Evolutionary conservation across 495 filamentous ascomycete species (phyloP).

Genomic region (Neurospora discreta): DNA sequence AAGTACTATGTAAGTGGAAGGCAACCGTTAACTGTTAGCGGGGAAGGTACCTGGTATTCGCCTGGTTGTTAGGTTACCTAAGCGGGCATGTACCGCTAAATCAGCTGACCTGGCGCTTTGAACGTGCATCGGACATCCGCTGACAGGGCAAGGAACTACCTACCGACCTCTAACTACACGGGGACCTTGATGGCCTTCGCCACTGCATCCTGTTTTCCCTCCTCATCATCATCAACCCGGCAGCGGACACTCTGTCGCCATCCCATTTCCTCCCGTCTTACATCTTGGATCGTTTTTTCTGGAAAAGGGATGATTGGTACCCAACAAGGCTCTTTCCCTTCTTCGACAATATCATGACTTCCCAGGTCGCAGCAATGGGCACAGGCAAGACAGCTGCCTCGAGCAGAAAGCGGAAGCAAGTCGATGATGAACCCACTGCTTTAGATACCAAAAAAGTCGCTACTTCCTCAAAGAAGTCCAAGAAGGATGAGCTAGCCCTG

Average conservation of each 20-base stretch:
- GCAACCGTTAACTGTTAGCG: neutral
- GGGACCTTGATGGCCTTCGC: neutral
- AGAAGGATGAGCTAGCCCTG: neutral
- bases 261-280: neutral
- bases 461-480: neutral
- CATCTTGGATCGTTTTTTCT: neutral
- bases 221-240: neutral
- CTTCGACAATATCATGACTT: neutral
- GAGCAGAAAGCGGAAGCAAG: constrained; percentile 4
- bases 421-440: neutral
- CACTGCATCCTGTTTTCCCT: neutral
- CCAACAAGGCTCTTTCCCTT: neutral
- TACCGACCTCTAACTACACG: neutral
- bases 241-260: neutral
- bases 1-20: neutral
- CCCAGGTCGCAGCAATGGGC: neutral
- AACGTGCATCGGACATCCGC: neutral
- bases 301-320: neutral
- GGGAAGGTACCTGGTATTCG: neutral
- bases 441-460: neutral
- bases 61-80: neutral
- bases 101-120: neutral
- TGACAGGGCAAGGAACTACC: neutral
- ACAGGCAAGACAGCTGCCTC: neutral
- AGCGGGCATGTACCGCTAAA: neutral